These are phyloP conservation scores for Fraxinus velutina DNA, from an alignment of 305 asterid species.

Conservation along the genomic window DNA sequence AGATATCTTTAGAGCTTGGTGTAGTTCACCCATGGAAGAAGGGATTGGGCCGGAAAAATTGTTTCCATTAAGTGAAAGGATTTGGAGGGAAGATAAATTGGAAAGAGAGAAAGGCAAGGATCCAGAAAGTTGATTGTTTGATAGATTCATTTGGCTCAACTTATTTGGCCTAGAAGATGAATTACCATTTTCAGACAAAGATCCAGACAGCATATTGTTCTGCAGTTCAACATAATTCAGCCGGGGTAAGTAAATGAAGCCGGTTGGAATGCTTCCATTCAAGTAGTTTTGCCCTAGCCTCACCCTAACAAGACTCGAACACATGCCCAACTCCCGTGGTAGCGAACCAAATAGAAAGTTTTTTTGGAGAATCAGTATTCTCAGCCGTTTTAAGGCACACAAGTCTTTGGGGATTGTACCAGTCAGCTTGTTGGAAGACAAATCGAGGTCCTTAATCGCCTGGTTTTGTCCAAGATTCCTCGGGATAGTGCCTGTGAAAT, in stretches of 20 bases:
- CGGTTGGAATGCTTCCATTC: conserved; percentile 78
- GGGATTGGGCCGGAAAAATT: conserved; percentile 72
- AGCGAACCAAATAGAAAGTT: conserved; percentile 79
- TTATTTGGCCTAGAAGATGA: conserved; percentile 38
- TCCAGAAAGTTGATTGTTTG: conserved; percentile 77
- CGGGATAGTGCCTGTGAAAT: conserved; percentile 77
- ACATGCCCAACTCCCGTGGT: conserved; percentile 62
- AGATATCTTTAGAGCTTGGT: conserved; percentile 62
- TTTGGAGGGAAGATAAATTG: conserved; percentile 63
- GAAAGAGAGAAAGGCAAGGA: conserved; percentile 64
- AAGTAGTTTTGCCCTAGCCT: conserved; percentile 81
- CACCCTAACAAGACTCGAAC: conserved; percentile 73
- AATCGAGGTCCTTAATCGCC: conserved; percentile 56
- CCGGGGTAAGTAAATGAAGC: conserved; percentile 68
- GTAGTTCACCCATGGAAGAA: conserved; percentile 66
- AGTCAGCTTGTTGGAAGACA: conserved; percentile 90
- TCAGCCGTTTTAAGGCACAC: conserved; percentile 62
- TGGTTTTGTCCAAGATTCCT: conserved; percentile 53
- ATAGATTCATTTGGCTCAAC: conserved; percentile 64
- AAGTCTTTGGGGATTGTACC: conserved; percentile 70
- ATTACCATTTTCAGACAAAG: conserved; percentile 48
- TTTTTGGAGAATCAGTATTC: conserved; percentile 55
- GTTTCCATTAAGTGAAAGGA: conserved; percentile 61
- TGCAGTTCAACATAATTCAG: conserved; percentile 80
- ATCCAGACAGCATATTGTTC: conserved; percentile 69